phyloP scores from a whole-genome alignment of 495 filamentous ascomycete genomes.

The Penicillium desertorum region DNA sequence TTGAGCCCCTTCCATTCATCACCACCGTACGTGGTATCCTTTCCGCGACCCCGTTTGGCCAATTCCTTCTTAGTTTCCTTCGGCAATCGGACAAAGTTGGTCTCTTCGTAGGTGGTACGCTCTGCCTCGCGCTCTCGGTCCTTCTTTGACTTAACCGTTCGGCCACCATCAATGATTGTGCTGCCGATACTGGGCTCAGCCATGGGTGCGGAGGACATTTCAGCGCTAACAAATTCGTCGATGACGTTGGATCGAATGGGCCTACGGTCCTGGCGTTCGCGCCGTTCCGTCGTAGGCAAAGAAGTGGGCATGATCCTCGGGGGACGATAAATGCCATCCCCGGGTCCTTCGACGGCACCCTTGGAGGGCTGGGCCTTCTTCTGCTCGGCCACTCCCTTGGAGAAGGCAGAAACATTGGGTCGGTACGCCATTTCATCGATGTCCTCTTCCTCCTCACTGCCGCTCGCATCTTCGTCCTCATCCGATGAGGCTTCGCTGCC shows the following conservation, averaged over 20 bases:
- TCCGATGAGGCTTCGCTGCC: slow-evolving; percentile 31
- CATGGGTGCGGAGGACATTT: slow-evolving; percentile 73
- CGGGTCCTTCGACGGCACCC: slow-evolving; percentile 27
- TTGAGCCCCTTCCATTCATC: slow-evolving; percentile 82
- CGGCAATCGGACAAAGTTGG: slow-evolving; percentile 80
- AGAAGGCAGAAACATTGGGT: slow-evolving; percentile 62
- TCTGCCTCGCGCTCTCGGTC: slow-evolving; percentile 72
- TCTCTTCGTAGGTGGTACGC: slow-evolving; percentile 76
- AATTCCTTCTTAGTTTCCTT: slow-evolving; percentile 76
- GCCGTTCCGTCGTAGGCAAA: slow-evolving; percentile 58
- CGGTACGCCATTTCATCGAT: slow-evolving; percentile 67
- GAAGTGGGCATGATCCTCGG: slow-evolving; percentile 78
- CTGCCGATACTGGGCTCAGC: slow-evolving; percentile 82
- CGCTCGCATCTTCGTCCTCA: slow-evolving; percentile 26
- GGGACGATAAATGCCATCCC: slow-evolving; percentile 73
- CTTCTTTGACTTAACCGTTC: slow-evolving; percentile 66
- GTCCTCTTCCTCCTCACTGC: slow-evolving; percentile 43
- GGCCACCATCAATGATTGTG: slow-evolving; percentile 70
- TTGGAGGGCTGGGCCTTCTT: slow-evolving; percentile 26
- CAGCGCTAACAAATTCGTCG: slow-evolving; percentile 80
- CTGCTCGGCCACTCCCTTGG: slow-evolving; percentile 38
- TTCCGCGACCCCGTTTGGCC: slow-evolving; percentile 48
- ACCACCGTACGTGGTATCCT: slow-evolving; percentile 65
- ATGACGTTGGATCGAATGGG: slow-evolving; percentile 68
- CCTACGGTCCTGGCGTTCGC: slow-evolving; percentile 50